phyloP scores from a whole-genome alignment of 2,329 filamentous ascomycete genomes.

The Acarospora socialis region DNA sequence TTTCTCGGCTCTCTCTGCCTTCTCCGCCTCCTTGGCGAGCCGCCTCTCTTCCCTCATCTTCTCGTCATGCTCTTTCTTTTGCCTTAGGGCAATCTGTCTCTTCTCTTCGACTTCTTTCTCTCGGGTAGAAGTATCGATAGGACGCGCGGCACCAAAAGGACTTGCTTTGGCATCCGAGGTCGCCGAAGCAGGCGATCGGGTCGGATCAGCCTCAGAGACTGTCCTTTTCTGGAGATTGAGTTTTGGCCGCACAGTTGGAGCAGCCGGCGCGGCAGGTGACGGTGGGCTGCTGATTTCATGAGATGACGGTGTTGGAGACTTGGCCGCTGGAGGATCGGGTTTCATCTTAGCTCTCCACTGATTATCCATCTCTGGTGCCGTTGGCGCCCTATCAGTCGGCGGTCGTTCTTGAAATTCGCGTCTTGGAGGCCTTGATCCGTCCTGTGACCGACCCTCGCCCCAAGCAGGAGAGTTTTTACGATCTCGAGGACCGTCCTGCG shows the following conservation, averaged over 20 bases:
- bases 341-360: conserved; percentile 89
- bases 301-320: conserved; percentile 47
- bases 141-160: conserved; percentile 83
- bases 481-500: conserved; percentile 46
- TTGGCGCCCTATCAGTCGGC: conserved; percentile 55
- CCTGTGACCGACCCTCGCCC: conserved; percentile 54
- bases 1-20: conserved; percentile 47
- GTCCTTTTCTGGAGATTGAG: conserved; percentile 86
- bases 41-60: conserved; percentile 61
- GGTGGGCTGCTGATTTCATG: conserved; percentile 64
- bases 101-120: conserved; percentile 88
- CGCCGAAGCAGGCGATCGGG: conserved; percentile 29
- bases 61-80: conserved; percentile 79
- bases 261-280: conserved; percentile 47
- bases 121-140: conserved; percentile 81
- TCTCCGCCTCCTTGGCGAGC: conserved; percentile 33
- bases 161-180: conserved; percentile 62
- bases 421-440: conserved; percentile 62
- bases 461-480: conserved; percentile 59
- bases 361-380: conserved; percentile 81
- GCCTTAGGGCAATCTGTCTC: conserved; percentile 54
- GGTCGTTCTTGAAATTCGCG: conserved; percentile 61
- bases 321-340: conserved; percentile 48
- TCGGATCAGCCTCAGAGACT: conserved; percentile 56
- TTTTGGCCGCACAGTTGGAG: conserved; percentile 55